Evolutionary conservation across 2,329 filamentous ascomycete genomes (phyloP).

Genomic region (Colletotrichum eremochloae): DNA sequence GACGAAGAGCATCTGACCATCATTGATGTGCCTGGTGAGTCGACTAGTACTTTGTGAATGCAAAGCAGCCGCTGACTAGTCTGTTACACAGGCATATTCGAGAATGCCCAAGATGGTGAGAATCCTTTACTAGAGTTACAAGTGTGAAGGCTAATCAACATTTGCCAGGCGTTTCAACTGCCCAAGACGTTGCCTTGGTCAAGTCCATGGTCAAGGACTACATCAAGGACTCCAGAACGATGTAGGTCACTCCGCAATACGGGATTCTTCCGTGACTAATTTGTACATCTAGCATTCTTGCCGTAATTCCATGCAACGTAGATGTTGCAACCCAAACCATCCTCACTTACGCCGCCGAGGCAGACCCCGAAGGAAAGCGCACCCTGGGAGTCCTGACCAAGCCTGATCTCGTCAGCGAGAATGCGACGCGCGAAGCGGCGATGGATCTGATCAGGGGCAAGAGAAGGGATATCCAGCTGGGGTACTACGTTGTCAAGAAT

Average conservation of each 20-base stretch:
- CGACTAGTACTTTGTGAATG: conserved; percentile 54
- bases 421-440: conserved; percentile 38
- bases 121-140: rapidly evolving
- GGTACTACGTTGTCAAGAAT: conserved; percentile 46
- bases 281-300: conserved; percentile 52
- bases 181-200: conserved; percentile 33
- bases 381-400: conserved; percentile 64
- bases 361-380: conserved; percentile 55
- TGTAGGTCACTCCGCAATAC: conserved; percentile 46
- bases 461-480: conserved; percentile 43
- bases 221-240: conserved; percentile 61
- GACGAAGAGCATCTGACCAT: conserved; percentile 44
- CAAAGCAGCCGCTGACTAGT: conserved; percentile 52
- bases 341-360: conserved; percentile 52
- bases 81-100: conserved; percentile 50
- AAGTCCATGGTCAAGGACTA: conserved; percentile 54
- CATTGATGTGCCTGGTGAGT: conserved; percentile 58
- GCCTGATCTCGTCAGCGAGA: conserved; percentile 55
- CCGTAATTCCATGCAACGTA: conserved; percentile 57
- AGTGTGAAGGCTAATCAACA: not conserved
- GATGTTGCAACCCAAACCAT: conserved; percentile 59
- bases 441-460: conserved; percentile 42
- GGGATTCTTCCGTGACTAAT: not conserved
- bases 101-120: conserved; percentile 36
- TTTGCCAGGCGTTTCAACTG: conserved; percentile 49